Evolutionary conservation across 2,329 filamentous ascomycete species (phyloP).

Genomic region (Fusarium foetens): DNA sequence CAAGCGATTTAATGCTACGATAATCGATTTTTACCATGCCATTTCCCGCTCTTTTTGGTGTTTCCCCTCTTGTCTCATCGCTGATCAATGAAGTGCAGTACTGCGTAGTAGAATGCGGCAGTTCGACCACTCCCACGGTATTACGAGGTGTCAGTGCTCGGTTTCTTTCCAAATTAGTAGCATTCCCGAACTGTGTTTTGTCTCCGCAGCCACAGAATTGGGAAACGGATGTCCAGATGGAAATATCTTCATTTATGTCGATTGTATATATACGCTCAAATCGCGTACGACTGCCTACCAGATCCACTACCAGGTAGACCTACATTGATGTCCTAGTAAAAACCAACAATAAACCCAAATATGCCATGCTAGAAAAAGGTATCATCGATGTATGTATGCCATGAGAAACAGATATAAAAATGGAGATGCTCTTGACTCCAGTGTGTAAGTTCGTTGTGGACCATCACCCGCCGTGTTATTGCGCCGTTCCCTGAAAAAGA

Average conservation of each 20-base stretch:
- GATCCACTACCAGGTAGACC: conserved; percentile 4
- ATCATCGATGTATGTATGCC: conserved; percentile 41
- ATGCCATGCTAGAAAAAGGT: conserved; percentile 38
- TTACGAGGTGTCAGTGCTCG: neutral
- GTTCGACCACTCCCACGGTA: neutral
- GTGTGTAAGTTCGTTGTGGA: conserved; percentile 32
- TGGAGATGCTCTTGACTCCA: conserved; percentile 40
- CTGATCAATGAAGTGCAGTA: conserved; percentile 3
- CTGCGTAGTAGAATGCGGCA: neutral
- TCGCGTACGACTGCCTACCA: conserved; percentile 1
- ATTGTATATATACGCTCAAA: conserved; percentile 18
- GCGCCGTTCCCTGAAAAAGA: conserved; percentile 33
- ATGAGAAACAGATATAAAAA: conserved; percentile 25
- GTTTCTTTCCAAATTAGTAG: neutral
- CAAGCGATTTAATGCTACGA: conserved; percentile 24
- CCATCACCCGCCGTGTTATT: conserved; percentile 38
- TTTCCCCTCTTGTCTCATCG: neutral
- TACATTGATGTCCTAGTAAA: conserved; percentile 9
- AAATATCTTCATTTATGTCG: conserved; percentile 25
- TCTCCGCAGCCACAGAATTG: neutral
- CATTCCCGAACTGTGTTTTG: neutral
- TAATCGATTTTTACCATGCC: conserved; percentile 16
- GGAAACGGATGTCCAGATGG: neutral
- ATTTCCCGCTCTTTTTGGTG: conserved; percentile 7
- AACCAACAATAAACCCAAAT: conserved; percentile 21